Percentiles rank a stretch among this genome's conserved stretches.
These are phyloP conservation scores for Sclerotinia spermophila DNA, from an alignment of 2,329 filamentous ascomycete species.

Conservation along the genomic window DNA sequence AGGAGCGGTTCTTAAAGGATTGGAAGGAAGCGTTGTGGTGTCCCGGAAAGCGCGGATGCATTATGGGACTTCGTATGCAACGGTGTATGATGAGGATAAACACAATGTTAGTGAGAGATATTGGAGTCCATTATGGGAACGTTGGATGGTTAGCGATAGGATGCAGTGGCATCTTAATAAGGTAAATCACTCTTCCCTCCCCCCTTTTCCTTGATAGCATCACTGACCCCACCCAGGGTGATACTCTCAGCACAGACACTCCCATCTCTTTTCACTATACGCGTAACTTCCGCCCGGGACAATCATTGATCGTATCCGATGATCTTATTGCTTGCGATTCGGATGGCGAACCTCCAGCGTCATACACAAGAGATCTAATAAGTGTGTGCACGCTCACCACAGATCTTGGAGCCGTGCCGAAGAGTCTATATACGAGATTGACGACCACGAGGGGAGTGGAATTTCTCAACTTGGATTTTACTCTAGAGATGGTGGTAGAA, in stretches of 20 bases:
- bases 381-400: constrained; percentile 80
- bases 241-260: constrained; percentile 67
- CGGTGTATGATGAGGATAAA: constrained; percentile 72
- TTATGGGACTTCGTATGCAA: constrained; percentile 78
- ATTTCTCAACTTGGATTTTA: constrained; percentile 80
- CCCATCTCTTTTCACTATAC: constrained; percentile 84
- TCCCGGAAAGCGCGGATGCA: constrained; percentile 66
- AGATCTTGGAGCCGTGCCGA: constrained; percentile 71
- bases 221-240: constrained; percentile 49
- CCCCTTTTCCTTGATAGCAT: too few relatives aligned
- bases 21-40: constrained; percentile 77
- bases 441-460: constrained; percentile 77
- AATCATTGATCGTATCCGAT: constrained; percentile 73
- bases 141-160: constrained; percentile 78
- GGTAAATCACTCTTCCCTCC: constrained; percentile 38
- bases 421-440: constrained; percentile 67
- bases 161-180: constrained; percentile 87
- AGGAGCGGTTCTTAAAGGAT: constrained; percentile 68
- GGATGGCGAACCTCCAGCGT: constrained; percentile 55
- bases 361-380: constrained; percentile 59
- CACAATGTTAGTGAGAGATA: constrained; percentile 71
- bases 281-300: constrained; percentile 73
- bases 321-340: constrained; percentile 74
- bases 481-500: constrained; percentile 78
- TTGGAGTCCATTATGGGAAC: constrained; percentile 75